phyloP scores from a whole-genome alignment of 768 basidiomycete genomes.

The Russula foetens region DNA sequence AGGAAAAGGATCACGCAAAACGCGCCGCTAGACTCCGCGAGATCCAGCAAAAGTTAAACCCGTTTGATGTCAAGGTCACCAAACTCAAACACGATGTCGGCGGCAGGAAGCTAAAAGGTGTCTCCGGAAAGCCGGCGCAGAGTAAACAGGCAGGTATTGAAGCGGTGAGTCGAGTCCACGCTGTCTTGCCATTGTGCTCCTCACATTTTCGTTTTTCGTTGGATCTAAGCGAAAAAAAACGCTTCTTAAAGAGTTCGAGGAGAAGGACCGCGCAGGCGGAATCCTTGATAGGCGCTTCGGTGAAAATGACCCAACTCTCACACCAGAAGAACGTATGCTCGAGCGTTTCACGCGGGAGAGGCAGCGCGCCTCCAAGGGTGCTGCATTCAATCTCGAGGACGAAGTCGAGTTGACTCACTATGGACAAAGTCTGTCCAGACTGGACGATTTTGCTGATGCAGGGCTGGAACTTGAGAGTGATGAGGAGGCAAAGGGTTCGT shows the following conservation, averaged over 20 bases:
- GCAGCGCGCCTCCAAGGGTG: slow-evolving; percentile 67
- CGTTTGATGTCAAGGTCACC: slow-evolving; percentile 90
- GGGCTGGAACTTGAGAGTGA: slow-evolving; percentile 52
- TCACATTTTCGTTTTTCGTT: slow-evolving; percentile 3
- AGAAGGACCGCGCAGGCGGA: slow-evolving; percentile 75
- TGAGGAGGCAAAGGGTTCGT: slow-evolving; percentile 37
- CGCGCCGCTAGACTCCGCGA: slow-evolving; percentile 70
- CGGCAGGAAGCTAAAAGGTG: slow-evolving; percentile 78
- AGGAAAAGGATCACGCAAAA: slow-evolving; percentile 78
- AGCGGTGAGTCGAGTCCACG: slow-evolving; percentile 44
- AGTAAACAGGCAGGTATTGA: slow-evolving; percentile 89
- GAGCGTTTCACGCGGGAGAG: slow-evolving; percentile 92
- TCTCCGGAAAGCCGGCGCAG: slow-evolving; percentile 73
- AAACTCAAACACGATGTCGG: slow-evolving; percentile 91
- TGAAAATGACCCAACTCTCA: slow-evolving; percentile 87
- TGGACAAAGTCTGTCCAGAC: slow-evolving; percentile 75
- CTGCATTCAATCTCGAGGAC: slow-evolving; percentile 83
- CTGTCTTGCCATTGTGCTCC: neutral
- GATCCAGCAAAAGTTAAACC: slow-evolving; percentile 82
- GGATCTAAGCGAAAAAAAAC: slow-evolving; percentile 68
- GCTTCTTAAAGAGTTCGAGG: slow-evolving; percentile 79
- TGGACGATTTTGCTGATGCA: slow-evolving; percentile 77
- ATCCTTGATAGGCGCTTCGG: slow-evolving; percentile 93
- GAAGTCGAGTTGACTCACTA: slow-evolving; percentile 90
- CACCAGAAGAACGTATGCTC: slow-evolving; percentile 94